Base-by-base conservation (phyloP, 352 stramenopile genomes). In the Pythium plurisporium region DNA sequence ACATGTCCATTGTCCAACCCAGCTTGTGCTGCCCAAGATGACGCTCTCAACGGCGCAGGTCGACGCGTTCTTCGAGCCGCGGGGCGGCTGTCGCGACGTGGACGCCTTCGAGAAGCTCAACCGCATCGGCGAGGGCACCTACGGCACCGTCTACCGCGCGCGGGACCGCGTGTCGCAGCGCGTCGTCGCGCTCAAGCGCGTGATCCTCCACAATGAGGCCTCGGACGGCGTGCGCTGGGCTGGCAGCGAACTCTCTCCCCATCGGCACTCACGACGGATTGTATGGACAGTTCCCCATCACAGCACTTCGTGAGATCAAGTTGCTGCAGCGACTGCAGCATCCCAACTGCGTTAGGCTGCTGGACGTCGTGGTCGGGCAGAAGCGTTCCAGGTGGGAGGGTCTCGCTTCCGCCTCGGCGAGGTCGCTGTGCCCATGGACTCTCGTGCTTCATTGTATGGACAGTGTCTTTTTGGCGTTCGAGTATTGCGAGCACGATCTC, bases 111-210 rank as follows among this genome's bases (percentile, higher is more conserved):
- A 87, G 58, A 87, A 87, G 68, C 78, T 91, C 37, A 89, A 89
- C 34, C 77, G 79, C 45, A 93, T 94, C 56, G 84, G 84, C 17
- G 76, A 94, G 51, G 84, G 84, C 43, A 89, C 82, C 15, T 94
- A 93, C 60, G 89, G 91, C 38, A 87, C 93, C 14, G 92, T 98
- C 0, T 98, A 97, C 58, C 75, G 81, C 42, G 92, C 92, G 26
- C 57, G 74, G 12, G 81, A 96, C 59, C 85, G 76, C 40, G 15
- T 57, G 34, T 80, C 72, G 17, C 64, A 70, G 43, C 62, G 83
- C n/a, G 68, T 92, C 30, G 86, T 97, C 23, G 93, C 93, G 23
- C 73, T 98, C 37, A 98, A 98, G 64, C 83, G 86, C 41, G 92
- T 96, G 38, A 80, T 96, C 46, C 74, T 96, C 46, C 88, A 97